A percentile compares a stretch with the other conserved stretches of the same genome.
Evolutionary conservation across 2,329 filamentous ascomycete genomes (phyloP).

Genomic region (Didymella arachidicola): DNA sequence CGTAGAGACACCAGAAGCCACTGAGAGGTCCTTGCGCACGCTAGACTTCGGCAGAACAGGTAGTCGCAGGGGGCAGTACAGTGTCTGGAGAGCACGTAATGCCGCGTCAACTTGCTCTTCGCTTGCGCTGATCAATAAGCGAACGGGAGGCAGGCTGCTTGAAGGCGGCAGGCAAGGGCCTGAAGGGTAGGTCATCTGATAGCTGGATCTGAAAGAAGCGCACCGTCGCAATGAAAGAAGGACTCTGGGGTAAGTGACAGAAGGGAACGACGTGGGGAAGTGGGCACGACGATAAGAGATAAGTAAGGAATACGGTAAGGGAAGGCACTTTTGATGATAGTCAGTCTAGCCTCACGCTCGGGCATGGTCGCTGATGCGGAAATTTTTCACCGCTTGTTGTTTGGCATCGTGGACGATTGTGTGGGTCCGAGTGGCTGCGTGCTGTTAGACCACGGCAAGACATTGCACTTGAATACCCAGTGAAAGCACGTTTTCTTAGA

Average conservation of each 20-base stretch:
- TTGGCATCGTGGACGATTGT: constrained; percentile 31
- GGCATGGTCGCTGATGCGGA: constrained; percentile 31
- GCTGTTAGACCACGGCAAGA: background rate
- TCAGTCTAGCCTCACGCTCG: constrained; percentile 42
- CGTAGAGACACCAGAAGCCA: constrained; percentile 25
- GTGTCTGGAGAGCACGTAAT: constrained; percentile 37
- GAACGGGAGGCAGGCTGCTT: constrained; percentile 43
- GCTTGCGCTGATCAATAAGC: constrained; percentile 30
- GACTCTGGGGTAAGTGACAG: constrained; percentile 20
- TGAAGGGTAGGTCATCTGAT: constrained; percentile 38
- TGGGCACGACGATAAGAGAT: constrained; percentile 29
- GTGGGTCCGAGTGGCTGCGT: constrained; percentile 18
- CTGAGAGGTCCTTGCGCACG: constrained; percentile 24
- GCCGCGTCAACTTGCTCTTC: constrained; percentile 36
- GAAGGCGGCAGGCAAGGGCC: constrained; percentile 44
- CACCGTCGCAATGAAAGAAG: constrained; percentile 11
- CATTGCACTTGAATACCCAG: background rate
- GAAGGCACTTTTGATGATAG: constrained; percentile 22
- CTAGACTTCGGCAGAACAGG: constrained; percentile 30
- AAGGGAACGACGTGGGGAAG: constrained; percentile 32
- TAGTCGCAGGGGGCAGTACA: constrained; percentile 48
- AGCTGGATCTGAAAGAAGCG: constrained; percentile 3
- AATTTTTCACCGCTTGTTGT: constrained; percentile 47
- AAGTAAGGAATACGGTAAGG: constrained; percentile 23
- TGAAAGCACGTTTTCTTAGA: background rate